These are phyloP conservation scores for Blastomyces parvus DNA, from an alignment of 2,329 filamentous ascomycete species.

Conservation along the genomic window DNA sequence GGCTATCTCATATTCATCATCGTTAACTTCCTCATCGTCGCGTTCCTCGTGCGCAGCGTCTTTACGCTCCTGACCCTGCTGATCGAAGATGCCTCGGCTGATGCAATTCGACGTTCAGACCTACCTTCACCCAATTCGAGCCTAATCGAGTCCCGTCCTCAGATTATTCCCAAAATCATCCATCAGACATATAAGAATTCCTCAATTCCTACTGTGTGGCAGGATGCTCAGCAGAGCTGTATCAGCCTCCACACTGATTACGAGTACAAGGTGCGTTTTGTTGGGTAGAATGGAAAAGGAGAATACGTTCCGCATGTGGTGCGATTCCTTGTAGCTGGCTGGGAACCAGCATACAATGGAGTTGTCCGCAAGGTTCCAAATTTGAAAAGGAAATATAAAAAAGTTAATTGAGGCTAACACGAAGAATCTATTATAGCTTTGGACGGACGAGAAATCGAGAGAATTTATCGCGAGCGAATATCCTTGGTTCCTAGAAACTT, in stretches of 20 bases:
- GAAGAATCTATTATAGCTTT: conserved; percentile 49
- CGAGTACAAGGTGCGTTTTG: conserved; percentile 56
- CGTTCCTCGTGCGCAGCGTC: conserved; percentile 56
- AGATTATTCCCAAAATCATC: conserved; percentile 65
- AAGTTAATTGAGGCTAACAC: neutral
- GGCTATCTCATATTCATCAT: conserved; percentile 55
- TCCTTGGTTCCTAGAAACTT: conserved; percentile 67
- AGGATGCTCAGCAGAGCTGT: conserved; percentile 56
- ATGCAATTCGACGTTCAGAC: conserved; percentile 58
- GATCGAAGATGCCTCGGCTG: conserved; percentile 55
- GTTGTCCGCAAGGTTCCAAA: neutral
- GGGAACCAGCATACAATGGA: neutral
- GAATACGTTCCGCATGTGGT: neutral
- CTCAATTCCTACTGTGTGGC: conserved; percentile 58
- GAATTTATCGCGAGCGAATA: conserved; percentile 66
- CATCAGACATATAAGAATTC: conserved; percentile 69
- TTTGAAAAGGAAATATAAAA: neutral
- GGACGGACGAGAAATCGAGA: conserved; percentile 61
- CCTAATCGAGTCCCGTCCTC: conserved; percentile 46
- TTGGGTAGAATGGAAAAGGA: neutral
- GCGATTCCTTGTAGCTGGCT: neutral
- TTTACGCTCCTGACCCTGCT: conserved; percentile 63
- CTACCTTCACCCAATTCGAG: conserved; percentile 56
- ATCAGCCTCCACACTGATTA: conserved; percentile 59
- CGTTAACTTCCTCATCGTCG: conserved; percentile 54